These are phyloP conservation scores for Xylaria longipes DNA, from an alignment of 495 filamentous ascomycete genomes.

Conservation along the genomic window DNA sequence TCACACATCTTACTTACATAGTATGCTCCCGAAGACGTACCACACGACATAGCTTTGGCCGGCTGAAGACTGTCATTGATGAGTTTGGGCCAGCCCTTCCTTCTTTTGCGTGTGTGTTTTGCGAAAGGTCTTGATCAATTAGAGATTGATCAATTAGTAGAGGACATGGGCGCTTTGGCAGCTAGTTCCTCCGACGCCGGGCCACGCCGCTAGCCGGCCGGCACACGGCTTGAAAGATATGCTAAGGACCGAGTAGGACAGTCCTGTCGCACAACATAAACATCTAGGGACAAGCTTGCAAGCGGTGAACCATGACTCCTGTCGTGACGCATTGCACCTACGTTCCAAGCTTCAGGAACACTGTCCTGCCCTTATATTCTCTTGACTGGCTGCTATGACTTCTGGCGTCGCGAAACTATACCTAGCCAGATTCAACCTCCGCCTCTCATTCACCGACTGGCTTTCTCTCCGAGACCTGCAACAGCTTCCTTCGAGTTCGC, in stretches of 20 bases:
- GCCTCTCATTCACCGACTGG: neutral
- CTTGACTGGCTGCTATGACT: neutral
- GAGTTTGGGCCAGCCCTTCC: neutral
- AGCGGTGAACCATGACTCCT: neutral
- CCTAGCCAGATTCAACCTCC: neutral
- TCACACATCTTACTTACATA: constrained; percentile 4
- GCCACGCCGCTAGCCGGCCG: constrained; percentile 23
- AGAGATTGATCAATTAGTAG: neutral
- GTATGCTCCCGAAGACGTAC: neutral
- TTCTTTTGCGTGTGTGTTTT: neutral
- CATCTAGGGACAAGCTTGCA: neutral
- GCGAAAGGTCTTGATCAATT: neutral
- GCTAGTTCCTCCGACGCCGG: neutral
- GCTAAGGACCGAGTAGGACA: constrained; percentile 4
- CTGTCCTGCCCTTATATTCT: neutral
- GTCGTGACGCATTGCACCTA: neutral
- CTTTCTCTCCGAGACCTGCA: constrained; percentile 14
- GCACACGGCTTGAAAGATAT: constrained; percentile 4
- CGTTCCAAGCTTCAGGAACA: constrained; percentile 1
- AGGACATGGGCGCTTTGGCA: constrained; percentile 5
- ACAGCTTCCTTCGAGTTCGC: neutral
- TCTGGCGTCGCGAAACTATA: neutral
- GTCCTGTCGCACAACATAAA: constrained; percentile 20
- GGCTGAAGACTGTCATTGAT: neutral
- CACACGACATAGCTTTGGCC: neutral